These are phyloP conservation scores for Diutina scorzettiae DNA, from an alignment of 1,139 yeast species.

Conservation along the genomic window DNA sequence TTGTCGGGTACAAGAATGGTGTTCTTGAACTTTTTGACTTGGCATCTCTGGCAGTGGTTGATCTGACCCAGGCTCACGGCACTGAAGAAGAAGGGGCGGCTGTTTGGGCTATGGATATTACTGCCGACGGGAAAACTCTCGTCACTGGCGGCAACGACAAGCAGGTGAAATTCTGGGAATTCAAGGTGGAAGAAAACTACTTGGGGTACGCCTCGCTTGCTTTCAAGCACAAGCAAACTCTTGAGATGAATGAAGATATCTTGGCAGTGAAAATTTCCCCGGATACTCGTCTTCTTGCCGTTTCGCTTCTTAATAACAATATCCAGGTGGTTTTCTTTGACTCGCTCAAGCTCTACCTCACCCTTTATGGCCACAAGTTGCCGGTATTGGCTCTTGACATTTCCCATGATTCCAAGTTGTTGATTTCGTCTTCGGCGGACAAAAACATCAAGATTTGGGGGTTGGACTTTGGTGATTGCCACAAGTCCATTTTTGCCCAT, in stretches of 20 bases:
- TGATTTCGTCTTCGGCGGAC: conserved; percentile 91
- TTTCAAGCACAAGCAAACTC: conserved; percentile 62
- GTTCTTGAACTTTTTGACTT: conserved; percentile 67
- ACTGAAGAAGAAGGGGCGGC: conserved; percentile 47
- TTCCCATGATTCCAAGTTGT: conserved; percentile 72
- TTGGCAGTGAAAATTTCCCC: conserved; percentile 75
- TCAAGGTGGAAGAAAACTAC: conserved; percentile 51
- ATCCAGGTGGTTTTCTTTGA: conserved; percentile 88
- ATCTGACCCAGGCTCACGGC: conserved; percentile 6
- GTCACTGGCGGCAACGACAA: conserved; percentile 95
- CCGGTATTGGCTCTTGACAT: conserved; percentile 90
- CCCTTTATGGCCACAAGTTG: conserved; percentile 89
- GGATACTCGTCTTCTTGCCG: conserved; percentile 65
- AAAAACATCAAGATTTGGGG: conserved; percentile 98
- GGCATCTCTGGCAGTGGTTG: background rate
- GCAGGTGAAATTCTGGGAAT: conserved; percentile 79
- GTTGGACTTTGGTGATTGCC: conserved; percentile 96
- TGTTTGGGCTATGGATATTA: conserved; percentile 82
- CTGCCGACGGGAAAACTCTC: conserved; percentile 74
- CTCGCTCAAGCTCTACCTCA: conserved; percentile 72
- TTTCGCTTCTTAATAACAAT: conserved; percentile 79
- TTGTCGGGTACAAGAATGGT: conserved; percentile 87
- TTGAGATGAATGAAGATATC: conserved; percentile 80
- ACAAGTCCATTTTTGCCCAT: conserved; percentile 90
- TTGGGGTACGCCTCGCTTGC: conserved; percentile 64